Evolutionary conservation across 2,329 filamentous ascomycete genomes (phyloP), one percentile per base, ranked within the genome.

Genomic region (Fusarium dimerum): DNA sequence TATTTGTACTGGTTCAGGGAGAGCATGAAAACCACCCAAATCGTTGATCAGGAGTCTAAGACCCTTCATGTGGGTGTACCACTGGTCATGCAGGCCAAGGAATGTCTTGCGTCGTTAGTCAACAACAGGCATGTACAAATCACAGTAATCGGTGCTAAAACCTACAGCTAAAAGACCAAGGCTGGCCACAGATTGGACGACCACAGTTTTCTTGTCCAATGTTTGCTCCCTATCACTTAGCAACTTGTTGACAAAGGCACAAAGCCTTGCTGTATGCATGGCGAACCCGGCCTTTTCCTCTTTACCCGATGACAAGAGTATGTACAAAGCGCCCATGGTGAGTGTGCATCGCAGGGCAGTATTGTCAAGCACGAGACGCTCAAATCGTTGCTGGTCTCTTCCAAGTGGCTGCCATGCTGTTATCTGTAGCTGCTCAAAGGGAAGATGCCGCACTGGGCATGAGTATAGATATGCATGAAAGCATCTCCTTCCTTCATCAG

Each of bases 241-340:
- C 10, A 52, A 8, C 8, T 79, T 80, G 45, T 52, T 52, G 29
- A 48, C 50, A n/a, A 52, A 36, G 2, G 40, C 41, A 3, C 50
- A 52, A 2, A 52, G 36, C 8, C 41, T 52, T 11, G 50, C 45
- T 26, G 40, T 44, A n/a, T 52, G 50, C 50, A 52, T 52, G 2
- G 45, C 17, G 26, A 52, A 44, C 18, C 50, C 50, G 15, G 41
- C 41, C 2, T 17, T 13, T 16, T 48, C 50, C n/a, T 16, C 40
- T n/a, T 16, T 52, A 13, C 41, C 50, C 3, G 50, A 44, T 6
- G 36, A 30, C 1, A 52, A 38, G 5, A 52, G 10, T 11, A 52
- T 26, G 10, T 48, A 52, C 16, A 52, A 12, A 2, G 50, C 50
- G 5, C 44, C 50, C 50, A 52, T 52, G 4, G 40, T 52, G 17